phyloP scores from a whole-genome alignment of 1,284 basidiomycete genomes.

The Moniliophthora roreri region DNA sequence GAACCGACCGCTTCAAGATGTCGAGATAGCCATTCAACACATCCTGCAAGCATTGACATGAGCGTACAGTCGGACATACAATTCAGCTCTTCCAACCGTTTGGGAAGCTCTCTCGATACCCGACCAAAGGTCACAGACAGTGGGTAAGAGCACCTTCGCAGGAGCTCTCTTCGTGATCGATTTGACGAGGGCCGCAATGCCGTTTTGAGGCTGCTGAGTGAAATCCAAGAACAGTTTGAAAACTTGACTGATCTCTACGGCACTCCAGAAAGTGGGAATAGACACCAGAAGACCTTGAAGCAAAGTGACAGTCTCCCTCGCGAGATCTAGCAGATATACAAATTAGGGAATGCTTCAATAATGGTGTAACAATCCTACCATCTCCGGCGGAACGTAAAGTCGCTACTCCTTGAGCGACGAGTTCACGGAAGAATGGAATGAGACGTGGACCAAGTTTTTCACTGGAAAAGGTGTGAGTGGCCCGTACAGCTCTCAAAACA shows the following conservation, averaged over 20 bases:
- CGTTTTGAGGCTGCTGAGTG: constrained; percentile 22
- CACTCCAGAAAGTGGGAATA: constrained; percentile 73
- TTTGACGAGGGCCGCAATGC: constrained; percentile 44
- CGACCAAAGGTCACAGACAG: constrained; percentile 60
- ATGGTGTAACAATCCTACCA: constrained; percentile 25
- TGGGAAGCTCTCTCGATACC: constrained; percentile 28
- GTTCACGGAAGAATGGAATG: constrained; percentile 80
- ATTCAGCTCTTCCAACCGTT: constrained; percentile 29
- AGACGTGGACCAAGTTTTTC: constrained; percentile 81
- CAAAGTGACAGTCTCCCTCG: constrained; percentile 44
- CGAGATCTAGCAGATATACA: constrained; percentile 20
- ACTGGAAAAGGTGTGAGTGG: constrained; percentile 36
- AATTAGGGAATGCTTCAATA: neutral
- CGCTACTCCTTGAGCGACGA: constrained; percentile 58
- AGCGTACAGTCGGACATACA: neutral
- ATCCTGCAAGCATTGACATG: constrained; percentile 22
- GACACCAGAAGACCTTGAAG: constrained; percentile 56
- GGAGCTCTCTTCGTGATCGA: constrained; percentile 69
- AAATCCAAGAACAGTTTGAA: constrained; percentile 56
- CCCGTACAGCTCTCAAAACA: constrained; percentile 1
- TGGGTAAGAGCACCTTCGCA: constrained; percentile 64
- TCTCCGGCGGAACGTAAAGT: constrained; percentile 45
- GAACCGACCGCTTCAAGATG: constrained; percentile 64
- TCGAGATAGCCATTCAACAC: constrained; percentile 62
- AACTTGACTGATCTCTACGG: constrained; percentile 57